phyloP scores from a whole-genome alignment of 176 grass and related monocot species.

The Saccharum officinarum region DNA sequence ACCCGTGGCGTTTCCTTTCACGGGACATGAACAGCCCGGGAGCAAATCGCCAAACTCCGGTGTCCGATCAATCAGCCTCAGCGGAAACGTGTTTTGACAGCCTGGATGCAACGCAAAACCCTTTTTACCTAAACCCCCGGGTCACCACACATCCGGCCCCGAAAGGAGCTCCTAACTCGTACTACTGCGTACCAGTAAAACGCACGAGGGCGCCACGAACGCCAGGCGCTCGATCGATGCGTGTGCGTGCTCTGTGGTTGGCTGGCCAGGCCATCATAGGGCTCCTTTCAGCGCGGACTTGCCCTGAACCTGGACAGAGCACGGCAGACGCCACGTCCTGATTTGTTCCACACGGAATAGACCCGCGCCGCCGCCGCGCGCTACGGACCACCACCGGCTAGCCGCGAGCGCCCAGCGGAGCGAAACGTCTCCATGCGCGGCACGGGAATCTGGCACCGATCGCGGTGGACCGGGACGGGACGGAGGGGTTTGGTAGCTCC shows the following conservation, averaged over 20 bases:
- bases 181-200: no score
- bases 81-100: background rate
- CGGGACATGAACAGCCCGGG: background rate
- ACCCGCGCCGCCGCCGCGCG: background rate
- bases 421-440: background rate
- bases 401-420: no score
- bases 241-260: no score
- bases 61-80: background rate
- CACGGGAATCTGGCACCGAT: background rate
- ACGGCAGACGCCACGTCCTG: background rate
- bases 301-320: constrained; percentile 19
- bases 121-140: background rate
- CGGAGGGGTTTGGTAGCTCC: background rate
- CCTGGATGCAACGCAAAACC: background rate
- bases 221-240: background rate
- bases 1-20: background rate
- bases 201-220: no score
- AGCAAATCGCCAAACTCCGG: background rate
- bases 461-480: background rate
- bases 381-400: no score
- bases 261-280: no score
- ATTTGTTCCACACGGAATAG: background rate
- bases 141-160: background rate
- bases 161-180: background rate
- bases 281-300: background rate